Evolutionary conservation across 1,139 yeast species (phyloP).

Genomic region (Saccharomyces pastorianus): DNA sequence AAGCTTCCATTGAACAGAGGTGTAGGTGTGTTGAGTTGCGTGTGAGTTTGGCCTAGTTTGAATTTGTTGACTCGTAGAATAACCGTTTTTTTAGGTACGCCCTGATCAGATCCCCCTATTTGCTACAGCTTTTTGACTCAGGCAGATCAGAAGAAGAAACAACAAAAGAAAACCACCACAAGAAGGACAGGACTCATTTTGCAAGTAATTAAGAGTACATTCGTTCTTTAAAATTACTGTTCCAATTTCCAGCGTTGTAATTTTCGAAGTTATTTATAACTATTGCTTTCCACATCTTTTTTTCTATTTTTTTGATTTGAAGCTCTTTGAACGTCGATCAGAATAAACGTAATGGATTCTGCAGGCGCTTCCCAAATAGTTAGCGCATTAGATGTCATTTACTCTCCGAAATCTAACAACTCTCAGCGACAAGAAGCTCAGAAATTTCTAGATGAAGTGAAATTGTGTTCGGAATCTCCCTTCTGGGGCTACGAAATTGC

Average conservation of each 20-base stretch:
- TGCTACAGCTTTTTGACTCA: background rate
- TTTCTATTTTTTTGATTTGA: background rate
- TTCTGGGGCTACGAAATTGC: constrained; percentile 89
- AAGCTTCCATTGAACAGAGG: background rate
- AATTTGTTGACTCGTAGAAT: background rate
- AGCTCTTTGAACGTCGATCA: background rate
- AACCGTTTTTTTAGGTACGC: background rate
- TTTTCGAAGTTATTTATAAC: background rate
- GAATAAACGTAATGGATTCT: constrained; percentile 43
- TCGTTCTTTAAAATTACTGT: background rate
- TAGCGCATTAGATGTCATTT: constrained; percentile 69
- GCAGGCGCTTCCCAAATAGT: constrained; percentile 62
- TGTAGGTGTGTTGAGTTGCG: background rate
- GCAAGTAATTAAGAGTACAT: background rate
- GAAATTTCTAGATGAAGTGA: constrained; percentile 64
- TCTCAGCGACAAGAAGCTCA: constrained; percentile 61
- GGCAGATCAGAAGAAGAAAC: background rate
- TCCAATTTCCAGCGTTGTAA: background rate
- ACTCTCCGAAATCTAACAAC: constrained; percentile 63
- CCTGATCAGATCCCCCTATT: background rate
- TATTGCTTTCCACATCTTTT: background rate
- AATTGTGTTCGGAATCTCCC: constrained; percentile 75
- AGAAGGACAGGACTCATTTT: background rate
- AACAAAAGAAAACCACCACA: background rate
- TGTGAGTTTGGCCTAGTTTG: background rate